Base-by-base conservation (phyloP, 2,329 filamentous ascomycete species). In the Neoscytalidium dimidiatum region DNA sequence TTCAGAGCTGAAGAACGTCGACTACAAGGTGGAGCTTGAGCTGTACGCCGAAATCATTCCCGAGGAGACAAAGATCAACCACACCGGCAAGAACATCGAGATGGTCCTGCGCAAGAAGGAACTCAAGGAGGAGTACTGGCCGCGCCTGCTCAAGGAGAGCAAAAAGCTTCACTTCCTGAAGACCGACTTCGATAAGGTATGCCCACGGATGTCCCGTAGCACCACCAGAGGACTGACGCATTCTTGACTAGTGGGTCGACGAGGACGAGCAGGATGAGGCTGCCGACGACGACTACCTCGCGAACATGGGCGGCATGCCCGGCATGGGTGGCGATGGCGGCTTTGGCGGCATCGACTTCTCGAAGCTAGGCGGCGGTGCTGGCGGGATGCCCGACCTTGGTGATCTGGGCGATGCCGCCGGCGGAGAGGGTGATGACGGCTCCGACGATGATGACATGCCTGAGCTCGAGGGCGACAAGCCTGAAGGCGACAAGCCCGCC, bases 261-360 rank as follows among this genome's bases (percentile, higher is more conserved):
- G 92, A 97, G 87, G 94, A 99, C 77, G 95, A 99, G 87, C 95
- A 99, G 84, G 91, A 98, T 76, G 93, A 92, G 80, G 90, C 87
- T 67, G 84, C 87, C 56, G 94, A 97, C 35, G 63, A 65, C 79
- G 63, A 65, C 79, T 80, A 79, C 75, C 82, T 83, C 79, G 77
- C 74, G 69, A 78, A 79, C 70, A 83, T 75, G 69, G 74, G 74
- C 46, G 73, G 71, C 61, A 69, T 69, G 46, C 84, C 84, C 53
- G 79, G 80, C 69, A 91, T 80, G 75, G 78, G 71, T 48, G 83
- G 74, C 43, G 86, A 86, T 67, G 88, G 88, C 70, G 92, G 92
- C 79, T 92, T 95, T 69, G 88, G 91, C 73, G 92, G 91, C 73
- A 95, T 97, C 76, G 93, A 96, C 81, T 96, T 96, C 88, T 95